Base-by-base conservation (phyloP, 202 grass and related monocot species). In the Setaria viridis region DNA sequence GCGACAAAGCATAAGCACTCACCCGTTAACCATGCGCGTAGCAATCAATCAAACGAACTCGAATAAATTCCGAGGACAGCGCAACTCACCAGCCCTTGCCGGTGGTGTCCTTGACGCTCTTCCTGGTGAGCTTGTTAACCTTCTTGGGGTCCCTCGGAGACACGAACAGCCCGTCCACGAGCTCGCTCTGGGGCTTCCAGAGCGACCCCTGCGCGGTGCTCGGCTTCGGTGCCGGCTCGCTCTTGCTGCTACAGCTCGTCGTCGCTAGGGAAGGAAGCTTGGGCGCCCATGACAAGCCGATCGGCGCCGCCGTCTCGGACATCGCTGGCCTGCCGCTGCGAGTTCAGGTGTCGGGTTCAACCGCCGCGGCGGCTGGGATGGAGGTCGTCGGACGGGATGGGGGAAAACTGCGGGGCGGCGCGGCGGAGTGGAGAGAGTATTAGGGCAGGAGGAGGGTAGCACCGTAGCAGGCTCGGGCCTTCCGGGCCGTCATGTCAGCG, bases 91-190 rank as follows among this genome's bases (percentile, higher is more conserved):
- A 96, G 84, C 80, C 93, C 69, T 86, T 82, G 64, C 96, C 96
- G 30, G 80, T 29, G 56, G 93, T 99, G 82, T 99, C 96, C 90
- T 99, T 96, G 35, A 88, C 76, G 82, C 57, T 92, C 83, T 96
- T 96, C 93, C 70, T 84, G 21, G 91, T 62, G 59, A 96, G 37
- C 86, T 94, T 99, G 77, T 96, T 93, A 67, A 86, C 20, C 86
- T 94, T 94, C 55, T 76, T 81, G 12, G 93, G 93, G 80, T 96
- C 93, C 34, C 72, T 85, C 29, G 93, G 96, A 20, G 93, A 91
- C 20, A 99, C 88, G 62, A 88, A 99, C 67, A 99, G 73, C 33
- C 93, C 96, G 66, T 94, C 93, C 6, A 99, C 86, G 60, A 99
- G 96, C 53, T 90, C 68, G 35, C 17, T 86, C 29, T 60, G 15